phyloP scores from a whole-genome alignment of 768 basidiomycete genomes.

The Collybia mongolica region DNA sequence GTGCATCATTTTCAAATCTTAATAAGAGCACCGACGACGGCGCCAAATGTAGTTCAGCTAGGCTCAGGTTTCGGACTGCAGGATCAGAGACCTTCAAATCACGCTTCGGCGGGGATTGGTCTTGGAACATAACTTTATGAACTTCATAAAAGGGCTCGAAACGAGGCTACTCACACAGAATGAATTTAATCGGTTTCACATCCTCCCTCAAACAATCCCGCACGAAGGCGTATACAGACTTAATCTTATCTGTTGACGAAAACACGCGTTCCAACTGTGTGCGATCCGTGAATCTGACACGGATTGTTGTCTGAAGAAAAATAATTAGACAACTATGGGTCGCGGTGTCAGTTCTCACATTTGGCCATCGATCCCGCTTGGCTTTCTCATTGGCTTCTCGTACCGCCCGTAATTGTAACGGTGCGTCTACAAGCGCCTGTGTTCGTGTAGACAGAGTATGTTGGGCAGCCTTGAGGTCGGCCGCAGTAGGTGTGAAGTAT shows the following conservation, averaged over 20 bases:
- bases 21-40: conserved; percentile 79
- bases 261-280: conserved; percentile 80
- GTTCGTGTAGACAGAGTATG: conserved; percentile 58
- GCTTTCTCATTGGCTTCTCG: conserved; percentile 62
- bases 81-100: conserved; percentile 84
- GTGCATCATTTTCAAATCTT: conserved; percentile 66
- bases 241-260: conserved; percentile 76
- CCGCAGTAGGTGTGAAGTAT: conserved; percentile 69
- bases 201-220: conserved; percentile 69
- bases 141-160: not conserved
- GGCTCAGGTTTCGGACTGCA: conserved; percentile 61
- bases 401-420: conserved; percentile 61
- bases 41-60: conserved; percentile 71
- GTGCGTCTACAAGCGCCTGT: conserved; percentile 64
- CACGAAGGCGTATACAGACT: conserved; percentile 83
- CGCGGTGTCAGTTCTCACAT: conserved; percentile 37
- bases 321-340: conserved; percentile 3
- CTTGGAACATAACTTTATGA: conserved; percentile 31
- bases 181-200: conserved; percentile 75
- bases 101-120: conserved; percentile 78
- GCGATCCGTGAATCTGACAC: conserved; percentile 78
- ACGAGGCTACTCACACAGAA: conserved; percentile 61
- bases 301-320: conserved; percentile 66
- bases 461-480: conserved; percentile 72
- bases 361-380: conserved; percentile 71